Base-by-base conservation (phyloP, 2,329 filamentous ascomycete genomes). In the Leptodontidium sp. region DNA sequence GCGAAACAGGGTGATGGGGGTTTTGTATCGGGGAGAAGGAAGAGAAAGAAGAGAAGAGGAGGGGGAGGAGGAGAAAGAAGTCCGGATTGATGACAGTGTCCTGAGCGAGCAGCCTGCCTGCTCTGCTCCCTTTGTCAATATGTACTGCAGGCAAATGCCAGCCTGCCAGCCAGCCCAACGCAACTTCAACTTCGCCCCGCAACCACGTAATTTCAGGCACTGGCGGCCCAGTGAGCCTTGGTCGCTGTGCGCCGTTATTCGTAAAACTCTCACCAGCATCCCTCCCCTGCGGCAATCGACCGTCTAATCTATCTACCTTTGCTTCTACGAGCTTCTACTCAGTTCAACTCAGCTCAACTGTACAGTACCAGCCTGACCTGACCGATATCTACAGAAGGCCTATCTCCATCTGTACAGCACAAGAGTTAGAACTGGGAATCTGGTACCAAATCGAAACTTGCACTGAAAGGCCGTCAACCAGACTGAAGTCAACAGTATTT, bases 161-260 rank as follows among this genome's bases (percentile, higher is more conserved):
- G 9, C 57, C 35, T 26, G 7, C 26, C 59, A 21, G 21, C 21
- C 43, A 49, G 11, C 24, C 26, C 58, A 32, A 29, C 45, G 29
- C 45, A 32, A 32, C 40, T 21, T 11, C 58, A 32, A 45, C 40
- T 47, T 35, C 40, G 47, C 47, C 61, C 45, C 45, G n/a, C 61
- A 32, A 24, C 43, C 61, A 63, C 61, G 61, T 38, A 50, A 63
- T 35, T 38, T 63, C 43, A 63, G 61, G 61, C 61, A 50, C 32
- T 52, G 40, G 21, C 38, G 21, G 14, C 24, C 24, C 26, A 15
- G 24, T 52, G 21, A 52, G 49, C 49, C 49, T 53, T 53, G 24
- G 12, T 53, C 50, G 24, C 26, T 15, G 50, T 11, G 29, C 38
- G 38, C 38, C 38, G 38, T 9, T 2, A 40, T 40, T 40, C 38